These are phyloP conservation scores for Pythium dissotocum DNA, from an alignment of 352 stramenopile species.

Conservation along the genomic window DNA sequence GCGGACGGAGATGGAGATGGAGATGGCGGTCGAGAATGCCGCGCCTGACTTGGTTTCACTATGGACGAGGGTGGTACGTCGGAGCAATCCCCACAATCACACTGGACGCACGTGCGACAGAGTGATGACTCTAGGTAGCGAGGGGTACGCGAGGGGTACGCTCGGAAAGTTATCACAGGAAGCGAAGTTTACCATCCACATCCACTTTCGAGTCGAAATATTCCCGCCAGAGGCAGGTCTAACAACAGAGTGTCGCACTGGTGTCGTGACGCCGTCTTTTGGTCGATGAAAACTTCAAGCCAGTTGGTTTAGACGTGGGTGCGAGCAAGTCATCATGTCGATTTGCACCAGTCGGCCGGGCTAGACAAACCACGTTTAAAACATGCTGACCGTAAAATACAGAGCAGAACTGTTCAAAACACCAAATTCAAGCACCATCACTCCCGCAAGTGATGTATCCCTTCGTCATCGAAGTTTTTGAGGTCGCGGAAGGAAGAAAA, in stretches of 20 bases:
- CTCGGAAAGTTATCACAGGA: background rate
- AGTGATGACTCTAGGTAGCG: background rate
- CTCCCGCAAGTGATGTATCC: background rate
- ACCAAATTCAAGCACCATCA: conserved; percentile 10
- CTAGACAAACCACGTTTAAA: background rate
- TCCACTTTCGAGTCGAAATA: background rate
- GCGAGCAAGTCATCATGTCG: too few species aligned
- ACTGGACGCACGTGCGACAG: conserved; percentile 1
- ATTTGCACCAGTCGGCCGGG: background rate
- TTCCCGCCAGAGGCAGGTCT: background rate
- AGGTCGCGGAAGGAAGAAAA: background rate
- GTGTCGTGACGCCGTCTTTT: background rate
- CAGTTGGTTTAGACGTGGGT: background rate
- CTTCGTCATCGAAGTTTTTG: background rate
- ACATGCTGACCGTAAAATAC: background rate
- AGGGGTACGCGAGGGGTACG: conserved; percentile 3
- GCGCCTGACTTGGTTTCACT: background rate
- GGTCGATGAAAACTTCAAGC: conserved; percentile 1
- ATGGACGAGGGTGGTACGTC: background rate
- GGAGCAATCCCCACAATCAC: background rate
- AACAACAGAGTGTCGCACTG: background rate
- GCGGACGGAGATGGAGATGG: background rate
- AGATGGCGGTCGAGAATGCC: background rate
- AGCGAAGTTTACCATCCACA: background rate
- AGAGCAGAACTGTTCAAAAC: background rate